These are phyloP conservation scores for Acrocalymma vagum DNA, from an alignment of 2,329 filamentous ascomycete genomes.

Conservation along the genomic window DNA sequence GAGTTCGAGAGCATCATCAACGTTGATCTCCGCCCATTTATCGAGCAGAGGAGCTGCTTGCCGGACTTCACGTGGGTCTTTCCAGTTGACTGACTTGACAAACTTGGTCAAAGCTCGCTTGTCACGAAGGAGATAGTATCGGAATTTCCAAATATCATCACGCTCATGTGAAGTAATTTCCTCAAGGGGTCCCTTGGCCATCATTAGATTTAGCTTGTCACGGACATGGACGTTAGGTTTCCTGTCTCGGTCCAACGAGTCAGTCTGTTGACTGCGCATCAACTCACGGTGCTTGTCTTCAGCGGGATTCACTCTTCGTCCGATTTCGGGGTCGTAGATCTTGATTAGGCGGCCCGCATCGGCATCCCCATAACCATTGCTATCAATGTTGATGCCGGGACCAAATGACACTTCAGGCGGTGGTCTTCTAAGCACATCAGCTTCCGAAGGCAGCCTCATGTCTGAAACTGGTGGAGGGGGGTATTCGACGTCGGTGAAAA, in stretches of 20 bases:
- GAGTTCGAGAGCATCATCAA: constrained; percentile 94
- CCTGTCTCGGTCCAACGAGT: constrained; percentile 92
- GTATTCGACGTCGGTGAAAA: constrained; percentile 95
- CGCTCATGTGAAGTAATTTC: constrained; percentile 89
- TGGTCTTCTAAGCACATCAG: constrained; percentile 77
- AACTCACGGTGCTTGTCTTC: constrained; percentile 94
- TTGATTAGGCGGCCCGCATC: constrained; percentile 73
- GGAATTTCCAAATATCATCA: constrained; percentile 96
- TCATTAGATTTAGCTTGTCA: constrained; percentile 89
- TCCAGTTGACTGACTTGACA: constrained; percentile 97
- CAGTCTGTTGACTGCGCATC: constrained; percentile 90
- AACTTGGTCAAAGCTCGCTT: constrained; percentile 92
- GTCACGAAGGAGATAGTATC: constrained; percentile 91
- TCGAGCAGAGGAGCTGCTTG: constrained; percentile 90
- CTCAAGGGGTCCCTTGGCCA: constrained; percentile 92
- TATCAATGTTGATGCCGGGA: constrained; percentile 81
- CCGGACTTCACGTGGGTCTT: constrained; percentile 81
- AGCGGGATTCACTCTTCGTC: constrained; percentile 87
- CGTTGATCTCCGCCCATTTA: constrained; percentile 96
- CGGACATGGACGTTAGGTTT: constrained; percentile 96
- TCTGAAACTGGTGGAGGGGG: constrained; percentile 83
- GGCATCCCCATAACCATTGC: constrained; percentile 61
- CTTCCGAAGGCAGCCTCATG: constrained; percentile 68
- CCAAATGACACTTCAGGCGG: constrained; percentile 90
- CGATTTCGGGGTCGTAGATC: constrained; percentile 94